Base-by-base conservation (phyloP, 148 eudicot genomes). In the Rhododendron ferrugineum region DNA sequence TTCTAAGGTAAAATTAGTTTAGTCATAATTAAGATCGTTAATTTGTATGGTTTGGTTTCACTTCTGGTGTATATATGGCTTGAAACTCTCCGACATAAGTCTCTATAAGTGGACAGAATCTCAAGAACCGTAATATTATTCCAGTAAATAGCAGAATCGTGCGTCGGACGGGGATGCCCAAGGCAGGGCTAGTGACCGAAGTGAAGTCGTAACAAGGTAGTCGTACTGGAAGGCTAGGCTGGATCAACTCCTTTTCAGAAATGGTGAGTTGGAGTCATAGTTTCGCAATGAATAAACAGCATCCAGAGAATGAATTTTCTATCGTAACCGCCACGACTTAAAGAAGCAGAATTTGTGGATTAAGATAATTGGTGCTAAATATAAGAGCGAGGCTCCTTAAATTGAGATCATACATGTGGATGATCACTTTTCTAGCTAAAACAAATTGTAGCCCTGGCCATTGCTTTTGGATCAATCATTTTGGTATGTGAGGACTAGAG, bases 401-500 rank as follows among this genome's bases (percentile, higher is more conserved):
- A 79, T 44, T 46, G 56, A 50, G 47, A 80, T 70, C 4, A 30
- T 26, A 46, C 46, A 15, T 81, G 84, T 85, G 87, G 87, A 26
- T 74, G 22, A n/a, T 86, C 87, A 37, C 80, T 20, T 73, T 86
- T 81, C 74, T 73, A 84, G 87, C 85, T 26, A 76, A 81, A 49
- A 3, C 72, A 85, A 64, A 81, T 36, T 4, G 6, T 68, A 14
- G 5, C 23, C 20, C 44, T 74, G 54, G 81, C 72, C 84, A 80
- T 74, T 74, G 72, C 40, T 82, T 74, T 6, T 14, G 14, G 2
- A 20, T 72, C 9, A 68, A 13, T 52, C 46, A 56, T 11, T 28
- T 30, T n/a, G 9, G 56, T 11, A 11, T 16, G 16, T 85, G 74
- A 75, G 84, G 87, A 52, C 52, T 8, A 40, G 84, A 80, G 84